Evolutionary conservation across 345 rosid genomes (phyloP).

Genomic region (Abelmoschus esculentus): DNA sequence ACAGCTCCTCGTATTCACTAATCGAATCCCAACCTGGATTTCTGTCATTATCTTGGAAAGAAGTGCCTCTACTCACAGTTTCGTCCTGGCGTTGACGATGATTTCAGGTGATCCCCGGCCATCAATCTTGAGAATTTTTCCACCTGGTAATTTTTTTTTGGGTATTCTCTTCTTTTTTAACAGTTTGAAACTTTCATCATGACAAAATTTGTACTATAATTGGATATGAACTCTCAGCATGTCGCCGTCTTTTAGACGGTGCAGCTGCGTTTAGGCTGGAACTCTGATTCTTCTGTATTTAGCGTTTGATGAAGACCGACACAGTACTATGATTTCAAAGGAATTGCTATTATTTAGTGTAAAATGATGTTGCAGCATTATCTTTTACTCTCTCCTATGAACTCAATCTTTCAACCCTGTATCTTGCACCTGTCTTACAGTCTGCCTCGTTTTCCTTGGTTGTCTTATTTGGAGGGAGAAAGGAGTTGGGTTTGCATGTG

Average conservation of each 20-base stretch:
- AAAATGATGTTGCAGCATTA: no score
- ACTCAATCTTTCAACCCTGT: not conserved
- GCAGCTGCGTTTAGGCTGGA: no score
- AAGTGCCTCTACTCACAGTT: conserved; percentile 72
- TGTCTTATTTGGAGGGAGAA: conserved; percentile 3
- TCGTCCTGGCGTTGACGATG: conserved; percentile 76
- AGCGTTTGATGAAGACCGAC: no score
- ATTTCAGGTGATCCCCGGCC: not conserved
- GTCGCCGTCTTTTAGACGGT: no score
- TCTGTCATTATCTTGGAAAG: conserved; percentile 67
- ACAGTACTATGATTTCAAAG: no score
- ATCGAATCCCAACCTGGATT: conserved; percentile 55
- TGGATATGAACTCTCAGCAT: no score
- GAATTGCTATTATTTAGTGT: no score
- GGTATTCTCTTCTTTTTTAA: no score
- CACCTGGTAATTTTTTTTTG: no score
- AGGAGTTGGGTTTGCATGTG: conserved; percentile 14
- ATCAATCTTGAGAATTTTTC: not conserved
- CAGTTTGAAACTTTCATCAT: conserved; percentile 8
- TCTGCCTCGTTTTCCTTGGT: not conserved
- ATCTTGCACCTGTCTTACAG: not conserved
- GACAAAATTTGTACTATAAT: not conserved
- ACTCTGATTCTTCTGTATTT: no score
- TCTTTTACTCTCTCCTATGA: not conserved
- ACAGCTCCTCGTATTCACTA: conserved; percentile 53